Base-by-base conservation (phyloP, 2,329 filamentous ascomycete species). In the Xylariaceae sp. region DNA sequence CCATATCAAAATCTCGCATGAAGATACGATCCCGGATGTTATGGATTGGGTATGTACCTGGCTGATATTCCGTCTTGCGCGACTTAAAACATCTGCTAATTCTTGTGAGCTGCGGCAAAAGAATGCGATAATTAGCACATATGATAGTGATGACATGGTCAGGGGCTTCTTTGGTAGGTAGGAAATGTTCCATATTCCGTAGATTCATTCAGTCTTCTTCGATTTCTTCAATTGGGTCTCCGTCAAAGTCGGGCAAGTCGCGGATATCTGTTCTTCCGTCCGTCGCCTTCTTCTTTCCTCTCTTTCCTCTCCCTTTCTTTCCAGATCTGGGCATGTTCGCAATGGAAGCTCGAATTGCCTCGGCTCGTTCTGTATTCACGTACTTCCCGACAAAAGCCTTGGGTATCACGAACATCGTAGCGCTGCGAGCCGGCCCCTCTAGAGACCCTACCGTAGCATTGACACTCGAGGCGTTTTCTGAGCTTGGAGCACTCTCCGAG, bases 231-330 rank as follows among this genome's bases (percentile, higher is more conserved):
- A 71, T 72, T 30, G 69, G 69, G 54, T 72, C 69, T 3, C 63
- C 69, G 10, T 69, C 59, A 57, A 69, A 69, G 57, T 67, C 63
- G 4, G 69, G 69, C 13, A 72, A 61, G n/a, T 56, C 49, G 56
- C 69, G 66, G 60, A 71, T 71, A 61, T 68, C 58, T n/a, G 66
- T 61, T 51, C 69, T 69, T n/a, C 66, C 68, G 53, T 70, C 67
- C 23, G 30, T 51, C 1, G 63, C 58, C 17, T 35, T 64, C 61
- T 64, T 65, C 59, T 64, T 52, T 44, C 54, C 56, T 63, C 64
- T 50, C 18, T 41, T 47, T 41, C 57, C 44, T 2, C 41, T 56
- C 11, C 51, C 39, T 10, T 18, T 59, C 1, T 17, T 50, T 0
- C 35, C 45, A n/a, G 8, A 10, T 13, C 17, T 51, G 49, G 50